Evolutionary conservation across 2,329 filamentous ascomycete genomes (phyloP).

Genomic region (Myriosclerotinia scirpicola): DNA sequence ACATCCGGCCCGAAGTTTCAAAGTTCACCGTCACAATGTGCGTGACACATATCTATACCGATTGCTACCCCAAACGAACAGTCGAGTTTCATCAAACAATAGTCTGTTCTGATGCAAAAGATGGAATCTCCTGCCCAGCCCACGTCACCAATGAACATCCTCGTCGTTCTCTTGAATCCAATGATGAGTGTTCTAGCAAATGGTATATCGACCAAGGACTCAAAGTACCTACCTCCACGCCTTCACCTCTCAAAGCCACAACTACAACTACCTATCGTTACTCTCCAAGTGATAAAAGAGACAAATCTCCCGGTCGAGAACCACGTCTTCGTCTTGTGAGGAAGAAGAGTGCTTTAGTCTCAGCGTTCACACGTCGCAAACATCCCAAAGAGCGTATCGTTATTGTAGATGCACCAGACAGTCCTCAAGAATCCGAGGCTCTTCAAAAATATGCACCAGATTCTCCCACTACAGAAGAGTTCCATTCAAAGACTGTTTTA

Average conservation of each 20-base stretch:
- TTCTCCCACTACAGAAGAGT: constrained; percentile 41
- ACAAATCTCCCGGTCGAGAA: constrained; percentile 33
- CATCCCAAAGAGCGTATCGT: constrained; percentile 47
- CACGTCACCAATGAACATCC: constrained; percentile 47
- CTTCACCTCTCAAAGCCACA: constrained; percentile 38
- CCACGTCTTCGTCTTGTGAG: constrained; percentile 43
- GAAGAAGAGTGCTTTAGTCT: constrained; percentile 34
- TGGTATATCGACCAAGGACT: constrained; percentile 25
- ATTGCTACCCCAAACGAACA: constrained; percentile 48
- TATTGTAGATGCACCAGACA: constrained; percentile 49
- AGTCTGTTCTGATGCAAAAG: constrained; percentile 45
- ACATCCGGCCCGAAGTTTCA: constrained; percentile 11
- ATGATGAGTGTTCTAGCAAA: constrained; percentile 40
- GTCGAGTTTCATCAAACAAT: constrained; percentile 42
- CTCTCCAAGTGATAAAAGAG: constrained; percentile 39
- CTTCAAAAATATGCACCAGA: constrained; percentile 46
- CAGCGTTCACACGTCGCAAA: constrained; percentile 30
- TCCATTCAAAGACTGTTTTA: constrained; percentile 33
- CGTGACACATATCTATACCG: constrained; percentile 49
- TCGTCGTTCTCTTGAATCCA: constrained; percentile 41
- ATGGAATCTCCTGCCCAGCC: constrained; percentile 46
- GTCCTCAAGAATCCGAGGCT: constrained; percentile 45
- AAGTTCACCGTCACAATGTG: constrained; percentile 48
- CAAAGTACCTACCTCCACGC: constrained; percentile 30
- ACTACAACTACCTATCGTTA: constrained; percentile 34